Percentiles rank a stretch among this genome's conserved stretches.
These are phyloP conservation scores for Arabidopsis arenosa DNA, from an alignment of 345 rosid species.

Conservation along the genomic window DNA sequence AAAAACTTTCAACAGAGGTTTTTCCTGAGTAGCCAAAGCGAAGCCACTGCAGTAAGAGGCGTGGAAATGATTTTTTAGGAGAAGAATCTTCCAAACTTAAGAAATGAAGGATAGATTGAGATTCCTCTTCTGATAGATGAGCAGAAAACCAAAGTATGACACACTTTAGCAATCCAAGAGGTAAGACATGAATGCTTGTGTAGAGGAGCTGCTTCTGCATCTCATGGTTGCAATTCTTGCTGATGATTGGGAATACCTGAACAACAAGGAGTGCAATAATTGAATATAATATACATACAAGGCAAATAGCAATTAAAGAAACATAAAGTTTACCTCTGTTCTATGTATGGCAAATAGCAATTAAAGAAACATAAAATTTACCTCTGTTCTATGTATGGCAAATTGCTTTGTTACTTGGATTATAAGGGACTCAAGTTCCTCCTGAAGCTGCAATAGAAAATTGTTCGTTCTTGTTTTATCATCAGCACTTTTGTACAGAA, in stretches of 20 bases:
- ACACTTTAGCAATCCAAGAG: constrained; percentile 77
- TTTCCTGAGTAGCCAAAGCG: constrained; percentile 64
- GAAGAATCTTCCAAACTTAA: constrained; percentile 47
- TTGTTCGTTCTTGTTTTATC: constrained; percentile 30
- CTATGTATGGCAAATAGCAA: constrained; percentile 53
- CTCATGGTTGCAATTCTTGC: constrained; percentile 56
- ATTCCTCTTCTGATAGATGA: constrained; percentile 62
- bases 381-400: constrained; percentile 64
- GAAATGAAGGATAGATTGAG: constrained; percentile 56
- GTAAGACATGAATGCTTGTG: constrained; percentile 67
- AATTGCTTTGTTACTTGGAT: constrained; percentile 53
- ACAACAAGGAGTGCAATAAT: neutral
- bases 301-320: neutral
- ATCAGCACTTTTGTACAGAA: constrained; percentile 47
- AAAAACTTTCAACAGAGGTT: constrained; percentile 56
- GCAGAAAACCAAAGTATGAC: constrained; percentile 73
- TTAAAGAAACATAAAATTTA: constrained; percentile 31
- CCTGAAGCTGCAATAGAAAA: constrained; percentile 55
- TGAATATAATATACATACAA: neutral
- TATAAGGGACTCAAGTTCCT: constrained; percentile 53
- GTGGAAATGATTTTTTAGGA: constrained; percentile 51
- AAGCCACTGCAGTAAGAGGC: constrained; percentile 71
- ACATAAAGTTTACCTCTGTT: constrained; percentile 56
- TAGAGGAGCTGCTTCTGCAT: constrained; percentile 64
- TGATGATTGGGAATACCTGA: constrained; percentile 64